These are phyloP conservation scores for Blastomyces silverae DNA, from an alignment of 2,329 filamentous ascomycete species.

Conservation along the genomic window DNA sequence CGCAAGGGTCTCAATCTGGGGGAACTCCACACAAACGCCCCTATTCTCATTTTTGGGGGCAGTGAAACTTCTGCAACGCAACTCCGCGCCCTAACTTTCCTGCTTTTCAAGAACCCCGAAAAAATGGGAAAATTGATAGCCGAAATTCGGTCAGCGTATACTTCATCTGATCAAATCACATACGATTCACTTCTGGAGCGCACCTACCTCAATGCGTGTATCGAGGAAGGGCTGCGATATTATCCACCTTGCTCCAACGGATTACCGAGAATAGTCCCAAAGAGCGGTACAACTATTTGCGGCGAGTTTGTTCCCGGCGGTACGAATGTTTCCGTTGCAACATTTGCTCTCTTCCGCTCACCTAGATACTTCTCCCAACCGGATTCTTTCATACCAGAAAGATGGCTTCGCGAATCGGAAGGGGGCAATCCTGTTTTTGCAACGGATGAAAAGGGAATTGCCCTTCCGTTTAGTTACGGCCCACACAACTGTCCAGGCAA, in stretches of 20 bases:
- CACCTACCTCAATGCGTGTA: constrained; percentile 27
- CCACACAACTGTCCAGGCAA: constrained; percentile 35
- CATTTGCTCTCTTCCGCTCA: constrained; percentile 31
- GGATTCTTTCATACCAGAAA: constrained; percentile 29
- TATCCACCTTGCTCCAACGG: constrained; percentile 29
- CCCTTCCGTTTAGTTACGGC: constrained; percentile 31
- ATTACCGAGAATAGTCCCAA: constrained; percentile 29
- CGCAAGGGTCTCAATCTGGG: constrained; percentile 5
- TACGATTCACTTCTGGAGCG: constrained; percentile 20
- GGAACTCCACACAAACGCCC: constrained; percentile 17
- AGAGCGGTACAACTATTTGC: constrained; percentile 27
- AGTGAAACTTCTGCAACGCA: constrained; percentile 25
- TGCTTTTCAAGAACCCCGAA: constrained; percentile 23
- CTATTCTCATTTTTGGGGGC: constrained; percentile 24
- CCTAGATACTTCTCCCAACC: constrained; percentile 27
- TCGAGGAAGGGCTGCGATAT: constrained; percentile 27
- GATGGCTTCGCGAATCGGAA: constrained; percentile 32
- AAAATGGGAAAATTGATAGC: constrained; percentile 22
- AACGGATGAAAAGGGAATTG: constrained; percentile 26
- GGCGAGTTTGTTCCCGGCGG: constrained; percentile 26
- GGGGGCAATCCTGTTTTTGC: constrained; percentile 27
- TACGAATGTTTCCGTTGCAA: constrained; percentile 23
- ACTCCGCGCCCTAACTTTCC: constrained; percentile 24
- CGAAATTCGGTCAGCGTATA: constrained; percentile 28
- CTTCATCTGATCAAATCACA: constrained; percentile 22